Evolutionary conservation across 73 alveolate species (phyloP).

Genomic region (Paramecium biaurelia): DNA sequence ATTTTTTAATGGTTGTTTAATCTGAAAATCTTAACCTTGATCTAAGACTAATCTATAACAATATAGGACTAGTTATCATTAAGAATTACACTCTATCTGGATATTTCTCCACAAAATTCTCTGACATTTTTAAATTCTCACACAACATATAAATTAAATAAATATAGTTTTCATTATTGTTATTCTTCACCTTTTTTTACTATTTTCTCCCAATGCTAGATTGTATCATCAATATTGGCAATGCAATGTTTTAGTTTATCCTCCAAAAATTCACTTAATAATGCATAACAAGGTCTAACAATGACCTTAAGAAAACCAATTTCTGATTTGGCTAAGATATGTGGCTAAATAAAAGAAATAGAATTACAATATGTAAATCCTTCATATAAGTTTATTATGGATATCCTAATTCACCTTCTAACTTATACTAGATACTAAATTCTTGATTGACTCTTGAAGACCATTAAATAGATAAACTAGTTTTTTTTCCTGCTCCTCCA

Average conservation of each 20-base stretch:
- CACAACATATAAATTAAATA: not conserved
- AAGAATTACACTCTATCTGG: conserved; percentile 34
- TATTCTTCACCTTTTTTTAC: conserved; percentile 10
- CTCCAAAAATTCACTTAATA: not conserved
- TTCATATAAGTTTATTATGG: conserved; percentile 52
- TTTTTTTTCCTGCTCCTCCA: conserved; percentile 53
- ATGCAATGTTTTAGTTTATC: not conserved
- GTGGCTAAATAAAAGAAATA: not conserved
- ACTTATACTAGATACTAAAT: conserved; percentile 1
- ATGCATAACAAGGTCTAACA: conserved; percentile 29
- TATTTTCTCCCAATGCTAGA: conserved; percentile 18
- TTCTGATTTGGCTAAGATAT: conserved; percentile 26
- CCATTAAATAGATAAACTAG: conserved; percentile 16
- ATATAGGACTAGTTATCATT: conserved; percentile 16
- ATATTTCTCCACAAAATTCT: conserved; percentile 5
- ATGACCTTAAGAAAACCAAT: conserved; percentile 24
- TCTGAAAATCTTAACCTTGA: not conserved
- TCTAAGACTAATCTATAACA: not conserved
- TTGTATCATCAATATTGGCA: conserved; percentile 28
- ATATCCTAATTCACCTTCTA: conserved; percentile 54
- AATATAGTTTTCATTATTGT: conserved; percentile 3
- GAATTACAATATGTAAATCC: conserved; percentile 50
- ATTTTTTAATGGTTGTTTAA: not conserved
- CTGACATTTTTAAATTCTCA: conserved; percentile 17
- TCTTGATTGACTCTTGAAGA: conserved; percentile 49